A percentile compares a stretch with the other conserved stretches of the same genome.
phyloP scores from a whole-genome alignment of 176 grass and related monocot species.

The Oryza glumipatula region DNA sequence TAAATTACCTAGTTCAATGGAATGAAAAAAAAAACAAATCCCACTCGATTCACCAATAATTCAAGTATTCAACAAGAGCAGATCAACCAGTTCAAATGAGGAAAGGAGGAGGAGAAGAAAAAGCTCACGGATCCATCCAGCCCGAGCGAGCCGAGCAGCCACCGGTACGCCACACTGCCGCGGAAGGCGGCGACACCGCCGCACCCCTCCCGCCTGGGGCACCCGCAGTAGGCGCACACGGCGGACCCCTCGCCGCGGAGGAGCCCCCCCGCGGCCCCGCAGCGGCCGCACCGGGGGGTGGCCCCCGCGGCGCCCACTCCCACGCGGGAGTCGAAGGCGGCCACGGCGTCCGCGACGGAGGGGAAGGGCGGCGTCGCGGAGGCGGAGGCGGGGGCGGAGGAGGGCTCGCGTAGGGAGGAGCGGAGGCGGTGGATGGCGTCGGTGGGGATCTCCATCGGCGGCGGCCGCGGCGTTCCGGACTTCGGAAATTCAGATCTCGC shows the following conservation, averaged over 20 bases:
- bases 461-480: slow-evolving; percentile 12
- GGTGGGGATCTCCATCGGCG: slow-evolving; percentile 57
- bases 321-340: slow-evolving; percentile 42
- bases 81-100: neutral
- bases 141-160: slow-evolving; percentile 65
- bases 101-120: neutral
- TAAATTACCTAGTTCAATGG: neutral
- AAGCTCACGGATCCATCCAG: slow-evolving; percentile 78
- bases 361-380: slow-evolving; percentile 27
- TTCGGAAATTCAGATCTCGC: slow-evolving; percentile 56
- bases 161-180: slow-evolving; percentile 40
- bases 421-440: slow-evolving; percentile 66
- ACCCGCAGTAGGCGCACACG: slow-evolving; percentile 67
- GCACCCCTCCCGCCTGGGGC: slow-evolving; percentile 41
- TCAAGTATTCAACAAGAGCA: neutral
- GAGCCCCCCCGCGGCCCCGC: slow-evolving; percentile 49
- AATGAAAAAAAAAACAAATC: neutral
- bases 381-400: neutral
- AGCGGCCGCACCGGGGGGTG: slow-evolving; percentile 51
- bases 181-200: slow-evolving; percentile 59
- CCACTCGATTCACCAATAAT: neutral
- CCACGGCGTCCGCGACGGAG: slow-evolving; percentile 53
- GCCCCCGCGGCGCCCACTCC: neutral
- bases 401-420: slow-evolving; percentile 49
- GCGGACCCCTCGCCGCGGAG: slow-evolving; percentile 48